Evolutionary conservation across 129 eudicot species (phyloP), one percentile per base, ranked within the genome.

Genomic region (Artemisia tridentata): DNA sequence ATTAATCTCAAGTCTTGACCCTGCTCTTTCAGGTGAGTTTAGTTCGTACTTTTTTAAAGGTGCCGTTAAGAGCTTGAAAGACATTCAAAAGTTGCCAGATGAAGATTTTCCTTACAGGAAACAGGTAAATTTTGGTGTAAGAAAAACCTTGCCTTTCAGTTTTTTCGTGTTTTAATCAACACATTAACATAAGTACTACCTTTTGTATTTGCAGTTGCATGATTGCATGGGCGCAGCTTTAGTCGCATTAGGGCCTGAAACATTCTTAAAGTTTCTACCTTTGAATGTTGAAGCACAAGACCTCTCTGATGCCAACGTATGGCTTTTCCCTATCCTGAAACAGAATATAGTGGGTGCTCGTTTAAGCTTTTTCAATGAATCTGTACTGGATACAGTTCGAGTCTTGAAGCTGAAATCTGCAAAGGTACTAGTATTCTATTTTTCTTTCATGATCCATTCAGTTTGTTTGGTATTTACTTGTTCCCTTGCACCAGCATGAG

Each of bases 251-350:
- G 97, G 99, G 51, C 96, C 99, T 64, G 99, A 87, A 68, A 63
- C 78, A 4, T 95, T 95, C 72, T 80, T 95, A 50, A 86, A 77
- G 65, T 52, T 77, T 62, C 68, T 95, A 38, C 96, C 96, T 57
- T 82, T 95, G 14, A 90, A 90, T 63, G 71, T 95, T 74, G 86
- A 88, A 63, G 79, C 83, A 48, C 84, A 82, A 63, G 86, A 86
- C 34, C 79, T 76, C 27, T 86, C 96, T 63, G 86, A 88, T 72
- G 81, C 84, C 63, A 95, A 90, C 72, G 81, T 79, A n/a, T 95
- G 99, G 99, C 89, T 95, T 54, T 78, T 95, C 65, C 99, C 96
- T 41, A 90, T 95, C 67, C 76, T 90, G 73, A 95, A 95, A 80
- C 96, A 88, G 67, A 81, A 90, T 72, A 84, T 73, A 7, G 71